Conservation (phyloP, 805 yeast species). For the Lachancea fermentati region DNA sequence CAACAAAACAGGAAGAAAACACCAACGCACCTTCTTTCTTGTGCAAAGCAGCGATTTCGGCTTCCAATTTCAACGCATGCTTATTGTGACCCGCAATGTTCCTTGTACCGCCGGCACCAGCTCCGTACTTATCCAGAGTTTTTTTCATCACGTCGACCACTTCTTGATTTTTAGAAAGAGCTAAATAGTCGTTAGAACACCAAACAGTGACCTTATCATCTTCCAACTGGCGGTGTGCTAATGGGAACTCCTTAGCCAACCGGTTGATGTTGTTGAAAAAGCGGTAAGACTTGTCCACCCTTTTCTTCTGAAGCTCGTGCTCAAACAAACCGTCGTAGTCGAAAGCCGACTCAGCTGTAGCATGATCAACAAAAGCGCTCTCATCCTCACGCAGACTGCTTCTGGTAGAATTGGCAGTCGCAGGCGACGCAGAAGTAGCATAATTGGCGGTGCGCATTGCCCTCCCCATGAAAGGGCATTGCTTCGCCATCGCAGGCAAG, state of each 20-base stretch:
- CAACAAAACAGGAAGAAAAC: constrained; percentile 92
- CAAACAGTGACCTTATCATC: constrained; percentile 91
- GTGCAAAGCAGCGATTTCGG: constrained; percentile 83
- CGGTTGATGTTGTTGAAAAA: constrained; percentile 96
- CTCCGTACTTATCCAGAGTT: constrained; percentile 84
- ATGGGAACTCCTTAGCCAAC: constrained; percentile 87
- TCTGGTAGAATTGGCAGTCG: constrained; percentile 23
- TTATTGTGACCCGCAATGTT: constrained; percentile 96
- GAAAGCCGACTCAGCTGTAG: constrained; percentile 49
- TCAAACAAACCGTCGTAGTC: constrained; percentile 70
- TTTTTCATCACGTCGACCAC: constrained; percentile 72
- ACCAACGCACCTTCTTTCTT: constrained; percentile 93
- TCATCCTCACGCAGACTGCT: constrained; percentile 10
- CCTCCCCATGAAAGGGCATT: constrained; percentile 88
- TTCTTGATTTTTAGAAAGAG: constrained; percentile 79
- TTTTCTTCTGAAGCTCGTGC: constrained; percentile 63
- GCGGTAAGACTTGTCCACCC: constrained; percentile 87
- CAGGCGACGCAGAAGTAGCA: constrained; percentile 31
- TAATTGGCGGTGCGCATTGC: constrained; percentile 47
- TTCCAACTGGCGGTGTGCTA: constrained; percentile 75
- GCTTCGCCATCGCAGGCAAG: constrained; percentile 54
- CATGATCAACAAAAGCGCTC: constrained; percentile 28
- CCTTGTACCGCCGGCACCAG: constrained; percentile 99
- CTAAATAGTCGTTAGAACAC: constrained; percentile 98
- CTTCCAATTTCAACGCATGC: constrained; percentile 83